phyloP scores from a whole-genome alignment of 2,329 filamentous ascomycete species.

The Cordyceps fumosorosea region DNA sequence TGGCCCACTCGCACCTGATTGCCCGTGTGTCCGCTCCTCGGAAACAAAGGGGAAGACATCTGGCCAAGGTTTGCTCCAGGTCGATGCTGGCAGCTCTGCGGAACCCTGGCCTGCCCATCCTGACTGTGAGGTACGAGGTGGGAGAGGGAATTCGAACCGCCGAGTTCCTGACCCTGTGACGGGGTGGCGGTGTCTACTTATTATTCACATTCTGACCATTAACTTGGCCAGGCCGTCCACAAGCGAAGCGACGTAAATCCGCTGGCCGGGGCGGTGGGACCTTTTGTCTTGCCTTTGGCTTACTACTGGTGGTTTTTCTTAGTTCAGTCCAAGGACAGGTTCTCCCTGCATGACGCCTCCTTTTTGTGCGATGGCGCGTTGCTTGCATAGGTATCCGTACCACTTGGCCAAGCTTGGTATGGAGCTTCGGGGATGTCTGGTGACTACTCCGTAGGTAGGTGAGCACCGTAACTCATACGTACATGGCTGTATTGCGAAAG shows the following conservation, averaged over 20 bases:
- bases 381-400: neutral
- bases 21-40: neutral
- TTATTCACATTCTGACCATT: neutral
- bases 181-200: neutral
- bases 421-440: neutral
- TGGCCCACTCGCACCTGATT: conserved; percentile 8
- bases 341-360: conserved; percentile 9
- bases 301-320: neutral
- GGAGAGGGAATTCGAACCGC: neutral
- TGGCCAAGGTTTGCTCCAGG: neutral
- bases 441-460: neutral
- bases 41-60: neutral
- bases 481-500: neutral
- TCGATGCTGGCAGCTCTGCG: too few species aligned
- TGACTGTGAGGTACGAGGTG: neutral
- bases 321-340: neutral
- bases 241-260: neutral
- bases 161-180: neutral
- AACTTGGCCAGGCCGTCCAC: neutral
- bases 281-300: neutral
- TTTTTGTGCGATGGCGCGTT: neutral
- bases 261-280: conserved; percentile 6
- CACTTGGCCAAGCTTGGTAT: neutral
- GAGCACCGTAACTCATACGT: too few species aligned
- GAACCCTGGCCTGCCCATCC: too few species aligned